Evolutionary conservation across 176 grass and related monocot species (phyloP).

Genomic region (Eleusine coracana): DNA sequence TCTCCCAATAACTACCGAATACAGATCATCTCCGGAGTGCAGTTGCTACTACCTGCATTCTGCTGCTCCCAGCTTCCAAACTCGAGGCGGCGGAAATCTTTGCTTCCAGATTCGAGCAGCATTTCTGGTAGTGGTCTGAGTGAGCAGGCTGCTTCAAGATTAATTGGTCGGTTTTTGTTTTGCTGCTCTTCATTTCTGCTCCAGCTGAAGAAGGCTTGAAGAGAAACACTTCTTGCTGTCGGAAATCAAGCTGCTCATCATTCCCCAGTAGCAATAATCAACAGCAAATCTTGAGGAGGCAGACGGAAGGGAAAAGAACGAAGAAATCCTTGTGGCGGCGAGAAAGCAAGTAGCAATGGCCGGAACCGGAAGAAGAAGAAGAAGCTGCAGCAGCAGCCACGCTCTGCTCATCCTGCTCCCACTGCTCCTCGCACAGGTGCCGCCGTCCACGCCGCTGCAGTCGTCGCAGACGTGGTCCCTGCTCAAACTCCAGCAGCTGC

Average conservation of each 20-base stretch:
- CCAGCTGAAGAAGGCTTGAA: background rate
- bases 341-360: slow-evolving; percentile 10
- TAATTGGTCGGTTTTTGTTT: background rate
- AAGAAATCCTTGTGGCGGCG: background rate
- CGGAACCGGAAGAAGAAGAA: background rate
- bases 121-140: slow-evolving; percentile 9
- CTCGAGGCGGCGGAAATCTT: background rate
- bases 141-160: background rate
- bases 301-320: background rate
- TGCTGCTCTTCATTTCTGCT: background rate
- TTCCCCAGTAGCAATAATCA: background rate
- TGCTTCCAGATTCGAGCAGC: slow-evolving; percentile 18
- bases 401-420: slow-evolving; percentile 56
- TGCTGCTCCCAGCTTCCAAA: slow-evolving; percentile 30
- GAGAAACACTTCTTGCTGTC: background rate
- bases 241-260: background rate
- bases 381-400: background rate
- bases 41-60: slow-evolving; percentile 33
- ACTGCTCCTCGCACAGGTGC: slow-evolving; percentile 55
- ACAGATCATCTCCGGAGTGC: slow-evolving; percentile 33
- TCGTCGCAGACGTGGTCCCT: slow-evolving; percentile 90
- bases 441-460: slow-evolving; percentile 64
- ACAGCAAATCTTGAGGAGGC: background rate
- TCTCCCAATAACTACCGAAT: slow-evolving; percentile 32
- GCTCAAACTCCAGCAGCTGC: slow-evolving; percentile 76